Evolutionary conservation across 345 rosid genomes (phyloP), one percentile per base, ranked within the genome.

Genomic region (Hibiscus trionum): DNA sequence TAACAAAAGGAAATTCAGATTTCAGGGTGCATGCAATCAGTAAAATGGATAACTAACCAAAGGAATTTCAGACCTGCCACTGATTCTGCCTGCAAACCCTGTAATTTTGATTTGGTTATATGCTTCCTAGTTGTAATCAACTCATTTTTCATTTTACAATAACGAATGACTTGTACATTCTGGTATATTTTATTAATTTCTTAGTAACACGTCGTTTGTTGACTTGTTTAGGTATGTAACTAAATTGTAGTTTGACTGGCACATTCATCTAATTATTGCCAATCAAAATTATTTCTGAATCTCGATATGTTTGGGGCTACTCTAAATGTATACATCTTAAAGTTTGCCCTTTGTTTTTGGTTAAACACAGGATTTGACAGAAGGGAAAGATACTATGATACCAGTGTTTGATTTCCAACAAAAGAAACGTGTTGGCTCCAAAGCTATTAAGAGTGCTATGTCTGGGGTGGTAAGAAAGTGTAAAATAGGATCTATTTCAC

Each of bases 371-470:
- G 98, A 96, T 80, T 78, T 96, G 85, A 80, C 80, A 39, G 76
- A 81, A 70, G 96, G 98, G 16, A 86, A 88, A 77, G 96, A 91
- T 77, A 85, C 88, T 29, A 77, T 71, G 70, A 84, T 87, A 67
- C 99, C 97, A 7, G 79, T 93, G 50, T 96, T 90, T 80, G 98
- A 96, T 88, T 93, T 84, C 81, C 97, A 93, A 75, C 90, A 87
- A 69, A 96, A 95, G 84, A 85, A 69, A 77, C 79, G 83, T 56
- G 79, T 83, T 35, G 88, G 82, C 76, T 83, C 91, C 58, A 84
- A 86, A 79, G 62, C 65, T 72, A 83, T 93, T 73, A 84, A 86
- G 77, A 82, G 88, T 80, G 75, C 85, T 72, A 83, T 94, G 24
- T 85, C 90, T 72, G 90, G 95, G 39, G 97, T 91, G 91, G 98